A percentile compares a stretch with the other conserved stretches of the same genome.
phyloP scores from a whole-genome alignment of 306 rosid species.

The Calophaca sinica region DNA sequence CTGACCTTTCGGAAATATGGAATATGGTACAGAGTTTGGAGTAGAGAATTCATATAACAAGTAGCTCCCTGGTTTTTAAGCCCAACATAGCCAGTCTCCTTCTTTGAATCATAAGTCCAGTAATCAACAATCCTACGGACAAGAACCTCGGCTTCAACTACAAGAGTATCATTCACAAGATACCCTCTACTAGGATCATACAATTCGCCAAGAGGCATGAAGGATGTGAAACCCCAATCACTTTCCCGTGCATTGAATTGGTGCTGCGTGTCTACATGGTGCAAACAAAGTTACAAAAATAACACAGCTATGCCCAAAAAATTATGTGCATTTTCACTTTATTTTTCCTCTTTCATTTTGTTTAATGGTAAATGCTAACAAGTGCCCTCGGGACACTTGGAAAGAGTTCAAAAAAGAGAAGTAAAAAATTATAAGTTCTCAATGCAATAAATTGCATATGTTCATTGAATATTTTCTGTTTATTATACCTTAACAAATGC shows the following conservation, averaged over 20 bases:
- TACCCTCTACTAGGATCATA: slow-evolving; percentile 85
- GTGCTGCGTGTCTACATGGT: slow-evolving; percentile 81
- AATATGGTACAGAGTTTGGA: slow-evolving; percentile 85
- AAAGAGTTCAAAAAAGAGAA: too few species aligned
- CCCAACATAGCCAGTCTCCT: slow-evolving; percentile 93
- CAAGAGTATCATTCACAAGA: slow-evolving; percentile 74
- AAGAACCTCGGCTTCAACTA: slow-evolving; percentile 87
- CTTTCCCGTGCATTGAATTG: slow-evolving; percentile 92
- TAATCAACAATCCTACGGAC: slow-evolving; percentile 87
- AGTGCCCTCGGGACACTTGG: too few species aligned
- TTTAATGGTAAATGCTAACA: too few species aligned
- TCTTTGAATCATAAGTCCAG: slow-evolving; percentile 87
- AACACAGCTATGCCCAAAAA: slow-evolving; percentile 32
- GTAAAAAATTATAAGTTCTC: too few species aligned
- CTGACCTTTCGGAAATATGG: slow-evolving; percentile 90
- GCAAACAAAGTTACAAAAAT: slow-evolving; percentile 44
- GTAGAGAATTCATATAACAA: slow-evolving; percentile 91
- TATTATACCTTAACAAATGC: slow-evolving; percentile 16
- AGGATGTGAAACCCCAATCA: slow-evolving; percentile 97
- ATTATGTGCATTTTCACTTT: slow-evolving; percentile 5
- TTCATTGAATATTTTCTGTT: slow-evolving; percentile 7
- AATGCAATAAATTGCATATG: not conserved
- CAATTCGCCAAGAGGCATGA: slow-evolving; percentile 87
- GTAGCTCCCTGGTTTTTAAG: slow-evolving; percentile 97
- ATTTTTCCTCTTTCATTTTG: not conserved